Percentiles rank a stretch among this genome's conserved stretches.
These are phyloP conservation scores for Flaveria linearis DNA, from an alignment of 129 eudicot species.

Conservation along the genomic window DNA sequence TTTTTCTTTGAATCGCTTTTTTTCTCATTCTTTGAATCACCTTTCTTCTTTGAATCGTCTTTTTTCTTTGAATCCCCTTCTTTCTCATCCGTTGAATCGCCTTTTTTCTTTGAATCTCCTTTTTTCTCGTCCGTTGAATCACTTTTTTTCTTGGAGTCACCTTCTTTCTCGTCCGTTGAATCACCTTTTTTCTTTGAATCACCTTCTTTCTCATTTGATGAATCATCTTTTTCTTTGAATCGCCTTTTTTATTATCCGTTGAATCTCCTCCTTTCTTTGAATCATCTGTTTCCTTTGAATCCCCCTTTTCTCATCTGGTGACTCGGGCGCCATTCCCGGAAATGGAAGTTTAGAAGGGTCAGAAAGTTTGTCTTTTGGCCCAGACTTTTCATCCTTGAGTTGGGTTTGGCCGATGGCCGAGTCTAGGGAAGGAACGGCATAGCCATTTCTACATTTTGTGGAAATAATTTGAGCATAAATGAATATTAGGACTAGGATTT, in stretches of 20 bases:
- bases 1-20: background rate
- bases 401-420: background rate
- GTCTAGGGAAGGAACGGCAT: background rate
- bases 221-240: background rate
- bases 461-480: slow-evolving; percentile 28
- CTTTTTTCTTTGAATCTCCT: background rate
- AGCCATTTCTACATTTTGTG: slow-evolving; percentile 24
- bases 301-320: slow-evolving; percentile 9
- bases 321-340: background rate
- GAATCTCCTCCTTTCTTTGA: background rate
- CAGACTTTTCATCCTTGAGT: background rate
- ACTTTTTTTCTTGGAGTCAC: background rate
- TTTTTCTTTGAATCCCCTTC: background rate
- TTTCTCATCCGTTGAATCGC: background rate
- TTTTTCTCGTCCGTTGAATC: background rate
- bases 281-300: background rate
- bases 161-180: background rate
- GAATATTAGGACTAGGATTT: slow-evolving; percentile 26
- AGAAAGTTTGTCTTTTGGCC: background rate
- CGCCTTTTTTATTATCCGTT: background rate
- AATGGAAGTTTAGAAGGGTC: background rate
- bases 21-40: background rate
- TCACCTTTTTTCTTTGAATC: background rate
- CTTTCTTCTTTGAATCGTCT: background rate
- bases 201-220: background rate